phyloP scores from a whole-genome alignment of 1,139 yeast species.

The Blastobotrys aristatus region DNA sequence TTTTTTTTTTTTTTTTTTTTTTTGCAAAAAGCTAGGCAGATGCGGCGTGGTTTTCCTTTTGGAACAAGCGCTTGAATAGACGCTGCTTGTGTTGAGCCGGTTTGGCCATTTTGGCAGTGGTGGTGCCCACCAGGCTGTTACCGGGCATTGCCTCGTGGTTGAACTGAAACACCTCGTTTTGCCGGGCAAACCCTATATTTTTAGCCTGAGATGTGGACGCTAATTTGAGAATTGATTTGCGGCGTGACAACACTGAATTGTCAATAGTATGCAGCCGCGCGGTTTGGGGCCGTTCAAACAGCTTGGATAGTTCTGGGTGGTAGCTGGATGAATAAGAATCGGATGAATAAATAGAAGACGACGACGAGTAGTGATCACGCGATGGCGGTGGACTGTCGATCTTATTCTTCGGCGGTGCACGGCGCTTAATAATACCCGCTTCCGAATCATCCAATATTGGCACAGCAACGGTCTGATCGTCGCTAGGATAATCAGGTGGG shows the following conservation, averaged over 20 bases:
- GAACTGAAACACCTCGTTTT: conserved; percentile 13
- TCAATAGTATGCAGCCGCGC: background rate
- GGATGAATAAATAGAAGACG: background rate
- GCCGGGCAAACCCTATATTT: conserved; percentile 12
- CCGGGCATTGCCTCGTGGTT: conserved; percentile 8
- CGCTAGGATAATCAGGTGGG: background rate
- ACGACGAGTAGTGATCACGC: background rate
- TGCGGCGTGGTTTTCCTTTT: no score
- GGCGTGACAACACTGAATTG: background rate
- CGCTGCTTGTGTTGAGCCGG: conserved; percentile 9
- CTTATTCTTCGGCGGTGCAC: no score
- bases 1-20: conserved; percentile 4
- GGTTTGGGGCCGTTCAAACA: background rate
- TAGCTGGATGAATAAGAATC: background rate
- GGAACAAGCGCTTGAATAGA: background rate
- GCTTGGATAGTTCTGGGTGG: background rate
- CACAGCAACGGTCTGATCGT: background rate
- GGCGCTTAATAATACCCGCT: no score
- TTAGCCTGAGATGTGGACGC: background rate
- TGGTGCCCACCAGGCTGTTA: conserved; percentile 10
- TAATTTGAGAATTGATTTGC: conserved; percentile 3
- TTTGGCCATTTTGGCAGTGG: conserved; percentile 14
- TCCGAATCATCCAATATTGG: no score
- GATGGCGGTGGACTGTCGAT: background rate
- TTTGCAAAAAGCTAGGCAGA: background rate